phyloP scores from a whole-genome alignment of 2,329 filamentous ascomycete genomes.

The Chaetomiaceae sp. region DNA sequence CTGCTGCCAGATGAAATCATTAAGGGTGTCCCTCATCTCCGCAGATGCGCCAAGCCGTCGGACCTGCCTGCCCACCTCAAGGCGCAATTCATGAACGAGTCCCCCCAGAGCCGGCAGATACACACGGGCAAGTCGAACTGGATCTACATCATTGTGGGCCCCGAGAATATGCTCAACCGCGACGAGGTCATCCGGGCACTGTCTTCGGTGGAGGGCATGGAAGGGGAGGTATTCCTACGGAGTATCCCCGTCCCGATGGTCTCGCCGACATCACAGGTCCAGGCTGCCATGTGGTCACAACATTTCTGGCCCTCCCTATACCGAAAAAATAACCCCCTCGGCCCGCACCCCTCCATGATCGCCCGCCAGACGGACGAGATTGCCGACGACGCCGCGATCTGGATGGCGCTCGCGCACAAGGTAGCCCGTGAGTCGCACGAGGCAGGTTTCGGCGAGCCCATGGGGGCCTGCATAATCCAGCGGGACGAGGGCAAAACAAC shows the following conservation, averaged over 20 bases:
- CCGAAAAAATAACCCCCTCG: constrained; percentile 81
- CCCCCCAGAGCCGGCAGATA: constrained; percentile 49
- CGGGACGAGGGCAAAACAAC: constrained; percentile 47
- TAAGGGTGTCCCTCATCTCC: constrained; percentile 66
- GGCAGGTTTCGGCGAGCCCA: constrained; percentile 59
- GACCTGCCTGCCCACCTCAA: constrained; percentile 65
- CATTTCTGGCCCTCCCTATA: constrained; percentile 83
- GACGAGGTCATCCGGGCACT: constrained; percentile 49
- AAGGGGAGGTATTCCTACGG: constrained; percentile 53
- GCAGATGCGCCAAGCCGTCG: constrained; percentile 67
- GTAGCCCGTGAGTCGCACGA: constrained; percentile 57
- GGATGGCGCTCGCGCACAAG: constrained; percentile 63
- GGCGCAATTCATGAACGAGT: constrained; percentile 56
- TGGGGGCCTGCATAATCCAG: constrained; percentile 74
- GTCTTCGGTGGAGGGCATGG: constrained; percentile 46
- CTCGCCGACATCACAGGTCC: constrained; percentile 69
- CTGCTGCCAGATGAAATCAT: constrained; percentile 56
- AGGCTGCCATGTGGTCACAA: constrained; percentile 69
- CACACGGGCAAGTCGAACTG: constrained; percentile 57
- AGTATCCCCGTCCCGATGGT: constrained; percentile 66
- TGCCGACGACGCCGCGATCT: constrained; percentile 56
- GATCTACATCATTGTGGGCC: constrained; percentile 56
- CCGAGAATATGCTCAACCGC: constrained; percentile 47
- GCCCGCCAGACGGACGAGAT: constrained; percentile 66
- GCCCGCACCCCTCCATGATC: constrained; percentile 74